Evolutionary conservation across 345 rosid genomes (phyloP).

Genomic region (Toxicodendron radicans): DNA sequence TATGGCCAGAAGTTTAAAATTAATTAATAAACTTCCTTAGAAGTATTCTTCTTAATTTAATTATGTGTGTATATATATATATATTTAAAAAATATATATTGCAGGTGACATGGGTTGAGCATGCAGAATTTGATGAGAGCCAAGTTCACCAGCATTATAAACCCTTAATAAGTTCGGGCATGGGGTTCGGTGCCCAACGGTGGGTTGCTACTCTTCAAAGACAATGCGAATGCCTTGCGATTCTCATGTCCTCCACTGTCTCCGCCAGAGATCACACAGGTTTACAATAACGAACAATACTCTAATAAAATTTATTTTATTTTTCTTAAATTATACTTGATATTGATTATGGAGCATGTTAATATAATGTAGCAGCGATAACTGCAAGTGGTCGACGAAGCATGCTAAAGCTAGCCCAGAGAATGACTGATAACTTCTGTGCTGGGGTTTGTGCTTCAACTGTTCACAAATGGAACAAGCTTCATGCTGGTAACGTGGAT

Average conservation of each 20-base stretch:
- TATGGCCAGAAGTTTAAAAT: too few relatives aligned
- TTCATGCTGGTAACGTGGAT: constrained; percentile 63
- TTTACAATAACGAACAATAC: background rate
- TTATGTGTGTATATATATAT: too few relatives aligned
- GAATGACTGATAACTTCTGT: constrained; percentile 96
- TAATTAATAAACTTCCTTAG: too few relatives aligned
- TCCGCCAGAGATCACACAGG: constrained; percentile 61
- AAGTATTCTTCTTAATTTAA: too few relatives aligned
- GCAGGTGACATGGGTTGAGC: constrained; percentile 99
- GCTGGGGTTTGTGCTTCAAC: constrained; percentile 93
- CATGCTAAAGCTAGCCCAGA: constrained; percentile 89
- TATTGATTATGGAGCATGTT: background rate
- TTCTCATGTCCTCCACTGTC: constrained; percentile 76
- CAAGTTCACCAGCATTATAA: constrained; percentile 72
- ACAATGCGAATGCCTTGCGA: constrained; percentile 88
- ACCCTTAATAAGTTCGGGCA: constrained; percentile 60
- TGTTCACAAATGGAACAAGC: constrained; percentile 84
- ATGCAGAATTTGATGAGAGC: constrained; percentile 81
- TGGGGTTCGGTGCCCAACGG: constrained; percentile 89
- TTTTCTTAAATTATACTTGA: too few relatives aligned
- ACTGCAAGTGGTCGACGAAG: constrained; percentile 72
- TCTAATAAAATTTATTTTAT: background rate
- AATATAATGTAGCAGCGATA: constrained; percentile 30
- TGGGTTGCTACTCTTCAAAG: constrained; percentile 96
- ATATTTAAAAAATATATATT: background rate